Base-by-base conservation (phyloP, 2,329 filamentous ascomycete species). In the Trichoderma atroviride region DNA sequence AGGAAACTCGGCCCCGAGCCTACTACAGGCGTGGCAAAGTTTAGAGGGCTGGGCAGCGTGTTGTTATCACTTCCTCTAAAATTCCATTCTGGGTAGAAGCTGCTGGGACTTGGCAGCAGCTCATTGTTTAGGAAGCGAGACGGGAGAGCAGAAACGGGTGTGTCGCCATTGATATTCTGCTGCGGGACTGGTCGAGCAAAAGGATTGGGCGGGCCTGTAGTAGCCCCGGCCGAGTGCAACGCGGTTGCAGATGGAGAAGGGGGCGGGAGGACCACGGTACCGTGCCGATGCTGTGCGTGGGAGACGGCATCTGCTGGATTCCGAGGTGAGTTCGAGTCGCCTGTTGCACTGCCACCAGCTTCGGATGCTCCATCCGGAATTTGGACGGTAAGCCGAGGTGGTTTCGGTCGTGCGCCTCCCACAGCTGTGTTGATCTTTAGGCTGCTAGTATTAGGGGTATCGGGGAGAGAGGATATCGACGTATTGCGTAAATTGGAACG, bases 311-410 rank as follows among this genome's bases (percentile, higher is more conserved):
- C 86, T 53, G 83, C 85, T 22, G 87, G 84, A 50, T 88, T 88
- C 53, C 87, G 87, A 37, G 91, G 79, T 76, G 91, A 83, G 79
- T 87, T 78, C 79, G 92, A 92, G 68, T 92, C 92, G 58, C 86
- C 92, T 3, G 91, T 92, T 57, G 89, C 91, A 71, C 87, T 91
- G 69, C 89, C 92, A 56, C 89, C 92, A 57, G 83, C 83, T 74
- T 97, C 93, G 11, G 93, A 96, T 52, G 90, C 89, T 75, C 97
- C 96, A 73, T 94, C 95, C 0, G 96, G 96, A 75, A 99, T 99
- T 77, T 97, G 94, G 5, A 99, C 93, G 74, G 93, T 97, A 58
- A 99, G 84, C 65, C 93, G 88, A 3, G 96, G 96, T 7, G 80
- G 79, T 65, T 93, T 87, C 9, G 96, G 94, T 67, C 94, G 87